phyloP scores from a whole-genome alignment of 2,329 filamentous ascomycete genomes.

The Diplodia corticola region DNA sequence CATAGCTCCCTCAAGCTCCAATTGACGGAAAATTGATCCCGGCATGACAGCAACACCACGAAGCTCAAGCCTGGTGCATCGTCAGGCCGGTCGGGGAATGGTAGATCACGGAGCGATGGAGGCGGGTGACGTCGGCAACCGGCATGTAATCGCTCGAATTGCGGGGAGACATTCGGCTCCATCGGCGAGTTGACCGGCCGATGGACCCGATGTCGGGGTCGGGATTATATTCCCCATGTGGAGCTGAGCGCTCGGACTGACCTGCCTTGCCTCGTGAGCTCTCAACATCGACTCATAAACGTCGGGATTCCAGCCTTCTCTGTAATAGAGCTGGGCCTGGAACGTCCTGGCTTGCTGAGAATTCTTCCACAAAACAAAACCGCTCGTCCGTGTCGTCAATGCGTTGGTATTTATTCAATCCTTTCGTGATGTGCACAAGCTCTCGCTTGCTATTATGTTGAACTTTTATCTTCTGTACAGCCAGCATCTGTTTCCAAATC shows the following conservation, averaged over 20 bases:
- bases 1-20: background rate
- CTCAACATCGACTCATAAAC: background rate
- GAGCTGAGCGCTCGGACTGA: background rate
- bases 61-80: background rate
- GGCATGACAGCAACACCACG: constrained; percentile 1
- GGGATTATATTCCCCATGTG: constrained; percentile 8
- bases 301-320: background rate
- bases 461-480: background rate
- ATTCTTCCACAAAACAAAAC: constrained; percentile 8
- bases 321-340: background rate
- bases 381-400: background rate
- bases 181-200: constrained; percentile 13
- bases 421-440: background rate
- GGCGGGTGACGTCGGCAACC: constrained; percentile 6
- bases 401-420: background rate
- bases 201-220: constrained; percentile 10
- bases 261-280: background rate
- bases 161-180: constrained; percentile 15
- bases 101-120: constrained; percentile 6
- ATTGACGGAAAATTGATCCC: constrained; percentile 14
- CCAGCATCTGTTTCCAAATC: background rate
- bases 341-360: background rate
- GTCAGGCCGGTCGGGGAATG: background rate
- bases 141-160: background rate
- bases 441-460: constrained; percentile 16